Base-by-base conservation (phyloP, 768 basidiomycete species). In the Krasilnikovozyma curviuscula region DNA sequence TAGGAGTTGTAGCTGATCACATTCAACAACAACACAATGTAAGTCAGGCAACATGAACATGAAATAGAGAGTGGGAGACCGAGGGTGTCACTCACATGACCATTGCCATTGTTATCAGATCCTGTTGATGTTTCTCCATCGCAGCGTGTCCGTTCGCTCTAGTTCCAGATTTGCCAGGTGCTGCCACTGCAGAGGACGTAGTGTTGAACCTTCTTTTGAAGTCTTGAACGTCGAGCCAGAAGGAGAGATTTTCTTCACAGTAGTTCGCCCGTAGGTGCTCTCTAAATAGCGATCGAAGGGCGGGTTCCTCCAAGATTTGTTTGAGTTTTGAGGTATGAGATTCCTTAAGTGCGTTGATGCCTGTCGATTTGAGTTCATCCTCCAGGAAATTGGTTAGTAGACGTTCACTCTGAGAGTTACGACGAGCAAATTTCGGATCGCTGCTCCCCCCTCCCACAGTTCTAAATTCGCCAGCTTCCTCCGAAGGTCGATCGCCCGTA, bases 61-160 rank as follows among this genome's bases (percentile, higher is more conserved):
- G 39, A 25, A 9, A 8, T n/a, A n/a, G 24, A 3, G 25, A 34
- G 4, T 25, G 23, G 18, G 43, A 16, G 8, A 28, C 34, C 10
- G 23, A 8, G 7, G 13, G 16, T 1, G 3, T 3, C 12, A 58
- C 65, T 50, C 46, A 66, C 65, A 66, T 93, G 46, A 79, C 74
- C 56, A 91, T 88, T 7, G 93, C 89, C 49, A 85, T 88, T 56
- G 82, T 79, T 58, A 97, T 89, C 56, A 98, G 70, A 21, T 83
- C 75, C 61, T 91, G 85, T 68, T 97, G 89, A 63, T 98, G 93
- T 51, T 75, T 78, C 68, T 97, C 91, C 91, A 97, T 97, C 3
- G 88, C 84, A 28, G 61, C 60, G 40, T 61, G 60, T 3, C 64
- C 65, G 3, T 45, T 44, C 14, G 19, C 28, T 1, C n/a, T 27